These are phyloP conservation scores for Ambrosiella xylebori DNA, from an alignment of 2,329 filamentous ascomycete genomes.

Conservation along the genomic window DNA sequence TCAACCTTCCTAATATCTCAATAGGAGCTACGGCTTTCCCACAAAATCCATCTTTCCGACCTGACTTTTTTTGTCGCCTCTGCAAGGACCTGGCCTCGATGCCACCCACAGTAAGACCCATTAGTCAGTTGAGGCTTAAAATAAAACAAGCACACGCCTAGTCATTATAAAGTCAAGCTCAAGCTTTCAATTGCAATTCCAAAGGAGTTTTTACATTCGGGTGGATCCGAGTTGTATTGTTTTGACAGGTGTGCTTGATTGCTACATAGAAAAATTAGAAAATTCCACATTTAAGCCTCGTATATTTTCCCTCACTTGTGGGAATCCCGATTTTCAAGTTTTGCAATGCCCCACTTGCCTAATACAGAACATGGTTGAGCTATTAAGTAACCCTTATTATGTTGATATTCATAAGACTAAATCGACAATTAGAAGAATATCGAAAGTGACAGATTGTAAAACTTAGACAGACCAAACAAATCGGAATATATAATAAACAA, in stretches of 20 bases:
- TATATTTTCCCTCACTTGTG: neutral
- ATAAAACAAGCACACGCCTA: neutral
- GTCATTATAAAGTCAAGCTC: too few relatives aligned
- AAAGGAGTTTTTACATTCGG: neutral
- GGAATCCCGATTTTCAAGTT: neutral
- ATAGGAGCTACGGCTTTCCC: neutral
- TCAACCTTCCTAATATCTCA: conserved; percentile 1
- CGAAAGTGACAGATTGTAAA: too few relatives aligned
- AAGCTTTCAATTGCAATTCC: too few relatives aligned
- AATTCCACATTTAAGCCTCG: neutral
- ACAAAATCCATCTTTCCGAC: neutral
- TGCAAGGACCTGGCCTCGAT: neutral
- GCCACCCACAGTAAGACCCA: neutral
- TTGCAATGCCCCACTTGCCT: neutral
- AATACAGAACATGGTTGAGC: neutral
- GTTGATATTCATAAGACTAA: too few relatives aligned
- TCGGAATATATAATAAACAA: too few relatives aligned
- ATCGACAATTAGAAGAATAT: too few relatives aligned
- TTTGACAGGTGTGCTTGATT: neutral
- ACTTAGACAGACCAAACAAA: too few relatives aligned
- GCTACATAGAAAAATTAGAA: neutral
- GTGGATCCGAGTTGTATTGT: neutral
- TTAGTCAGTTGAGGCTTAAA: neutral
- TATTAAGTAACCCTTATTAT: neutral
- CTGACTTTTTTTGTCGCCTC: neutral